These are phyloP conservation scores for Cornus florida DNA, from an alignment of 148 eudicot species.

Conservation along the genomic window DNA sequence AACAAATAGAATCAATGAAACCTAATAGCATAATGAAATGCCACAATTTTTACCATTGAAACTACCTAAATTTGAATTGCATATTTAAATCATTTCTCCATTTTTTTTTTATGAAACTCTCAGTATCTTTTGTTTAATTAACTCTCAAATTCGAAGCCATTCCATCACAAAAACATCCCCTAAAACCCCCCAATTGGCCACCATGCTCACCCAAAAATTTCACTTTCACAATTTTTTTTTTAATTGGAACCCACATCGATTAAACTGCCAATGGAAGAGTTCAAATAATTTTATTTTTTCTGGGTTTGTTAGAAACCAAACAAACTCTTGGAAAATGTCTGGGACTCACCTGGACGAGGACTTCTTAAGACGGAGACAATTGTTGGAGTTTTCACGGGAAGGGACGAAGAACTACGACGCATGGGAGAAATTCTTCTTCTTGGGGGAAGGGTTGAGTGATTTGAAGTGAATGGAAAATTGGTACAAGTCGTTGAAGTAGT, in stretches of 20 bases:
- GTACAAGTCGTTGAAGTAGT: neutral
- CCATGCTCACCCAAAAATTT: no score
- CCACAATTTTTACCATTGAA: neutral
- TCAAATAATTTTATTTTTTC: no score
- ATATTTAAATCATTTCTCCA: neutral
- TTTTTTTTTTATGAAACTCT: no score
- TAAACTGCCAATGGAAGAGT: neutral
- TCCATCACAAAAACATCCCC: neutral
- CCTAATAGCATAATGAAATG: neutral
- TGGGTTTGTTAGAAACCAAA: neutral
- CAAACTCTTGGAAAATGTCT: neutral
- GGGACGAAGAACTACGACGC: neutral
- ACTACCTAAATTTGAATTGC: neutral
- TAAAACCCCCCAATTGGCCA: no score
- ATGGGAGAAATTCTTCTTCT: neutral
- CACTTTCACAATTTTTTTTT: neutral
- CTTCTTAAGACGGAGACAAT: constrained; percentile 15
- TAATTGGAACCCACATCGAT: no score
- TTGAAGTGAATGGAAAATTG: constrained; percentile 3
- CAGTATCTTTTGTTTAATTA: no score
- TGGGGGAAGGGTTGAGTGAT: neutral
- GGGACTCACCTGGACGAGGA: constrained; percentile 19
- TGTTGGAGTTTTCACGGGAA: neutral
- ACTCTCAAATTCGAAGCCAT: neutral
- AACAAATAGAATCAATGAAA: no score